Base-by-base conservation (phyloP, 2,329 filamentous ascomycete genomes). In the Myriosclerotinia duriaeana region DNA sequence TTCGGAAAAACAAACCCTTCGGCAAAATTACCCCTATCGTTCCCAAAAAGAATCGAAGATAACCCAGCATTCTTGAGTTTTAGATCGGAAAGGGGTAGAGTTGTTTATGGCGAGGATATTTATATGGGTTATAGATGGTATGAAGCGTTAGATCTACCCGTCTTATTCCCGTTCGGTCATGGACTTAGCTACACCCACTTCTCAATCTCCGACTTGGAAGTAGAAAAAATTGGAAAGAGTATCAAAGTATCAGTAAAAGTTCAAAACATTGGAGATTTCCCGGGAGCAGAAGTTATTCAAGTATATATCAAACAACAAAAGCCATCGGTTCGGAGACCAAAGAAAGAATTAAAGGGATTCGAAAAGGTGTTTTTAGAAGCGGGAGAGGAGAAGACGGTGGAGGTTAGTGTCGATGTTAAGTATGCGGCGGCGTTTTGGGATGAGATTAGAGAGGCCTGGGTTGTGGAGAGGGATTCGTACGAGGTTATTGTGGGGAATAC, bases 51-150 rank as follows among this genome's bases (percentile, higher is more conserved):
- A 20, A 75, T 89, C 0, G 84, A 89, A 73, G 88, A 93, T 73
- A 92, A 90, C 69, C 91, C 91, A 1, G 85, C 89, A 0, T 93
- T 88, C 78, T 81, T 92, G 72, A 93, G 92, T 80, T 94, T 88
- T 77, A 80, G 83, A 48, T 84, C 84, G 15, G 90, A 94, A 76
- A 86, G 87, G 46, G 85, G 89, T 54, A 84, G 89, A 66, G 87
- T 89, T 0, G 79, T 92, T 1, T 95, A 94, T 74, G 89, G 89
- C 56, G 91, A 95, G 77, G 91, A 92, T 68, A 81, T 95, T 55
- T 94, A 92, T 76, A 82, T 94, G 48, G 91, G 91, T 4, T 95
- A 95, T 78, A 83, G 90, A 30, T 92, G 88, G 80, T 95, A 92
- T 76, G 91, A 95, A 74, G 88, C 85, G 72, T 82, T 84, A n/a